Base-by-base conservation (phyloP, 768 basidiomycete genomes). In the Suillus lakei region DNA sequence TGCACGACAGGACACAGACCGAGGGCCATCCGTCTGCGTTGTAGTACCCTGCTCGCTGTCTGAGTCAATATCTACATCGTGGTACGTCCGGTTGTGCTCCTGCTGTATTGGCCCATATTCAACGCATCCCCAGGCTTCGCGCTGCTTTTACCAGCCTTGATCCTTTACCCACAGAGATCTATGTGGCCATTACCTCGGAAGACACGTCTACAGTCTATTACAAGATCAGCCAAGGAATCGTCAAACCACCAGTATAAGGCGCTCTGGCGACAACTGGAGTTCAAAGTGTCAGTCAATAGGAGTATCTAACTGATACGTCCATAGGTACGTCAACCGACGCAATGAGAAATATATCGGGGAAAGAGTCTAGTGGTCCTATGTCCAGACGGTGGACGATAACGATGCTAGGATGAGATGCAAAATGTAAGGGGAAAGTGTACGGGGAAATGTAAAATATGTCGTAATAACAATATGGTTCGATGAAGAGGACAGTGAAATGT, bases 181-280 rank as follows among this genome's bases (percentile, higher is more conserved):
- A 86, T 70, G 74, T 94, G 36, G 92, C 89, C 15, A 89, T 93
- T 63, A 88, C 87, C 51, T 85, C 89, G 0, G 87, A 91, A 60
- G 92, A 94, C 70, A 88, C 92, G 13, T 93, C 92, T 10, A 89
- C 91, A 54, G 92, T 94, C 60, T 94, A 94, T 75, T 94, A 94
- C 77, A 92, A 91, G 71, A 82, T 94, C 65, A 90, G 88, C 72
- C 82, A 84, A 59, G 92, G 91, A 63, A 90, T 94, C 38, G 86
- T 88, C 66, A 93, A 93, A 70, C 92, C 91, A 30, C 80, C 84
- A 13, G 78, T 91, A 53, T 91, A 69, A 77, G 46, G 26, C 4
- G 26, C 12, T 10, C 38, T 59, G 2, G 51, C n/a, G n/a, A 36
- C 12, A n/a, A 36, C 21, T 38, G 41, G 16, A 30, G 16, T 28